Evolutionary conservation across 2,329 filamentous ascomycete genomes (phyloP).

Genomic region (Elsinoe arachidis): DNA sequence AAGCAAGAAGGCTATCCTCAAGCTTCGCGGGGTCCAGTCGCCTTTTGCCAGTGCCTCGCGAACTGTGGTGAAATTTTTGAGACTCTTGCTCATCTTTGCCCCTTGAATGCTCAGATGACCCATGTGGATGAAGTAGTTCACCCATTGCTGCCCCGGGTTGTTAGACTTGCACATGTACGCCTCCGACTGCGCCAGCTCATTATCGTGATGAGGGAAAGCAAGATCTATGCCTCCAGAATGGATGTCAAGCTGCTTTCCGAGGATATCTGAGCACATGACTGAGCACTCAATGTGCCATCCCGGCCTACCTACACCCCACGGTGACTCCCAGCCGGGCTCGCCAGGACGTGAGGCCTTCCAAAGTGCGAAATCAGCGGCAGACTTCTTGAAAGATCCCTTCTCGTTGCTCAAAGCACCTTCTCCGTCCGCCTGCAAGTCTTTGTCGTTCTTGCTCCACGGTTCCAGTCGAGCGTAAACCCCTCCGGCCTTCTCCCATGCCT

Average conservation of each 20-base stretch:
- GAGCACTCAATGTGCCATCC: slow-evolving; percentile 98
- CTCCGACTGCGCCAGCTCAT: slow-evolving; percentile 82
- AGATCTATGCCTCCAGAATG: slow-evolving; percentile 90
- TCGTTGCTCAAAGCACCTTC: slow-evolving; percentile 65
- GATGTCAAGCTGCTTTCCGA: slow-evolving; percentile 80
- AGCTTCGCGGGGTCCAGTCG: slow-evolving; percentile 66
- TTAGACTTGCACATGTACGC: slow-evolving; percentile 57
- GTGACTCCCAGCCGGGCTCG: slow-evolving; percentile 81
- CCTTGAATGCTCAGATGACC: slow-evolving; percentile 83
- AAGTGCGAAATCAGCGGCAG: slow-evolving; percentile 75
- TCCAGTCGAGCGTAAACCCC: slow-evolving; percentile 79
- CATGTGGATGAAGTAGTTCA: slow-evolving; percentile 95
- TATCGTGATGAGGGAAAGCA: slow-evolving; percentile 86
- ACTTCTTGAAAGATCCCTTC: slow-evolving; percentile 58
- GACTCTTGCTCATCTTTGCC: slow-evolving; percentile 89
- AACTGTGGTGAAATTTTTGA: slow-evolving; percentile 96
- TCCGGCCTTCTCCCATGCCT: slow-evolving; percentile 71
- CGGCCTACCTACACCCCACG: slow-evolving; percentile 79
- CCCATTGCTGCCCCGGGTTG: slow-evolving; percentile 56
- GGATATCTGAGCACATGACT: slow-evolving; percentile 84
- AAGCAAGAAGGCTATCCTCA: slow-evolving; percentile 80
- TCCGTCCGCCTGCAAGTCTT: slow-evolving; percentile 75
- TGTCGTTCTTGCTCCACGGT: slow-evolving; percentile 77
- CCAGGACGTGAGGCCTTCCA: slow-evolving; percentile 92
- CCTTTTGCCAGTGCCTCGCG: slow-evolving; percentile 63